Base-by-base conservation (phyloP, 2,329 filamentous ascomycete species). In the Albifimbria verrucaria region DNA sequence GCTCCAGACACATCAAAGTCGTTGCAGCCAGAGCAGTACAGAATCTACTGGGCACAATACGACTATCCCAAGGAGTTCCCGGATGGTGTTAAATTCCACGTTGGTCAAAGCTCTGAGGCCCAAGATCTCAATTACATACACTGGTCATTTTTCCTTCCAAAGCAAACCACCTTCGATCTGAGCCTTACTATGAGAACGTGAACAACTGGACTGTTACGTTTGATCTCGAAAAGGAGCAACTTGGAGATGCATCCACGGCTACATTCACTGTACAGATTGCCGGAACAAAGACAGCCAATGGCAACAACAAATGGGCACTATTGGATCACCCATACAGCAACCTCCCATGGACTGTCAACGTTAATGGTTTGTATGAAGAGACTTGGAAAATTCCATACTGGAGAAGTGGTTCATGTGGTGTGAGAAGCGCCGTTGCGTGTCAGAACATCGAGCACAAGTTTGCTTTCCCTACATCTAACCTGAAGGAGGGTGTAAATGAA, bases 381-480 rank as follows among this genome's bases (percentile, higher is more conserved):
- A 73, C 77, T 0, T 83, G 80, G 80, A 59, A 78, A 2, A 83
- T 84, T 46, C 80, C 80, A 62, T 80, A 67, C 36, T 56, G 52
- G 52, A 46, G 51, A 1, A 62, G 57, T 22, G 65, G 64, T 0
- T 85, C 82, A 2, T 87, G 83, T 54, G 83, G 77, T 18, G 80
- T 83, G 7, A 71, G 83, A 15, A 82, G 78, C 1, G 80, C 76
- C 0, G 76, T 86, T 0, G 75, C 77, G 12, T 86, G 83, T 63
- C 85, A 86, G 65, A 80, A 85, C 45, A 65, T 85, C 1, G 76
- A 75, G 2, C 76, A 84, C 55, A 83, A 85, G 59, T 83, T 85
- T 61, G 65, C 65, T 0, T 86, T 86, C 56, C 71, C 78, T 6
- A 55, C 72, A 0, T 59, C 67, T 0, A 65, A 76, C 52, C 62